These are phyloP conservation scores for Populus tomentosa DNA, from an alignment of 441 rosid species.

Conservation along the genomic window DNA sequence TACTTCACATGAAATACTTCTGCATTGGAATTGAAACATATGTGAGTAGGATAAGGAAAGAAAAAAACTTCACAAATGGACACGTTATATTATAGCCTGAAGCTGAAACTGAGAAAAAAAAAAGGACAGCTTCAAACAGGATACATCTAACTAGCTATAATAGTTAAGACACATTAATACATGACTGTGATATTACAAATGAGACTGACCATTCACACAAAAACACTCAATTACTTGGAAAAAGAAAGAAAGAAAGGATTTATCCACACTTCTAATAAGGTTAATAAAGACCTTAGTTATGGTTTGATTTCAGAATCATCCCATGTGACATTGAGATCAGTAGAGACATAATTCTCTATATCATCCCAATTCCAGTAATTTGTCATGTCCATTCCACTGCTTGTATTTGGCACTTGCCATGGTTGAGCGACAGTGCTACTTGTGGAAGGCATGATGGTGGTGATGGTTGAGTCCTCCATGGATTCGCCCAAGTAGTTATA, in stretches of 20 bases:
- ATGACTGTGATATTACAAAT: background rate
- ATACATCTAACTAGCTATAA: background rate
- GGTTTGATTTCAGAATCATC: constrained; percentile 50
- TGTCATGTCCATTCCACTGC: constrained; percentile 19
- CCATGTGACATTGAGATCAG: constrained; percentile 45
- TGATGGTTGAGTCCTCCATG: constrained; percentile 28
- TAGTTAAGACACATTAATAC: background rate
- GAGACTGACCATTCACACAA: constrained; percentile 6
- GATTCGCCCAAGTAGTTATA: constrained; percentile 17
- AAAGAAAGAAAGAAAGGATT: background rate
- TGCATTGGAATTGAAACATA: background rate
- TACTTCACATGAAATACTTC: background rate
- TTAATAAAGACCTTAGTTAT: constrained; percentile 18
- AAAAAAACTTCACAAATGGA: background rate
- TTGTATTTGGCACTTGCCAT: constrained; percentile 28
- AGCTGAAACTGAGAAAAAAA: constrained; percentile 8
- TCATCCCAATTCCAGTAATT: constrained; percentile 58
- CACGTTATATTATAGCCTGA: background rate
- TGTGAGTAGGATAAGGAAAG: background rate
- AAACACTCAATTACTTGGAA: background rate
- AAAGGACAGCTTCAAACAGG: constrained; percentile 6
- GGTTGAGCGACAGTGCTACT: constrained; percentile 15
- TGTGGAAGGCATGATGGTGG: constrained; percentile 17
- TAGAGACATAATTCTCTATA: constrained; percentile 37
- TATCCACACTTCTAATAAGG: constrained; percentile 15